Percentiles rank a stretch among this genome's conserved stretches.
Conservation (phyloP, 495 filamentous ascomycete species). For the Ascodesmis nigricans region DNA sequence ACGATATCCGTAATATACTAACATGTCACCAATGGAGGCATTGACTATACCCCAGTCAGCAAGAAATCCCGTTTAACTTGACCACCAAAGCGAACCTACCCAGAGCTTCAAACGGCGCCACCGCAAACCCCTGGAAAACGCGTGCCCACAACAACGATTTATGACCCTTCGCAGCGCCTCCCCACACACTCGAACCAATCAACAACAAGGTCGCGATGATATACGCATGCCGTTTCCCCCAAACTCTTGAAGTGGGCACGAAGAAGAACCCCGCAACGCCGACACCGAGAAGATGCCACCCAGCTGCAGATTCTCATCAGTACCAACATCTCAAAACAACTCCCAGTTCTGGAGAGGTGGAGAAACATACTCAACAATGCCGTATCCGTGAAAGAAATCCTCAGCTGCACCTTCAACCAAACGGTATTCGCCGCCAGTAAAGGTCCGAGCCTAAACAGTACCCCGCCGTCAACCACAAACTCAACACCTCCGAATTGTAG, state of each 20-base stretch:
- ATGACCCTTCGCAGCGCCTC: conserved; percentile 44
- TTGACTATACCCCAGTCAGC: too few relatives aligned
- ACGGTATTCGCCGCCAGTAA: conserved; percentile 75
- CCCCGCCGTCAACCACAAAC: neutral
- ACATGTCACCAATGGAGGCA: conserved; percentile 54
- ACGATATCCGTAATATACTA: conserved; percentile 15
- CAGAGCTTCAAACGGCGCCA: conserved; percentile 54
- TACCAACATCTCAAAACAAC: too few relatives aligned
- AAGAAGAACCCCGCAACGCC: conserved; percentile 61
- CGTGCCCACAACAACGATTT: conserved; percentile 51
- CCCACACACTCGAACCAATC: conserved; percentile 53
- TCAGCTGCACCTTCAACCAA: conserved; percentile 39
- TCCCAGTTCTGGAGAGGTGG: too few relatives aligned
- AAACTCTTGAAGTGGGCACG: conserved; percentile 71
- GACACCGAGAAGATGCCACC: conserved; percentile 68
- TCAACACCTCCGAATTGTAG: neutral
- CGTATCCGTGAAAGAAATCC: conserved; percentile 39
- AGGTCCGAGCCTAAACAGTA: conserved; percentile 36
- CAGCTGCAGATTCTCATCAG: conserved; percentile 17
- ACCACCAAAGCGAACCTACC: too few relatives aligned
- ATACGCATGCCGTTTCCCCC: conserved; percentile 80
- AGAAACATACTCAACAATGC: conserved; percentile 74
- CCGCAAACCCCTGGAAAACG: conserved; percentile 50
- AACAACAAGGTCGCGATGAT: conserved; percentile 56
- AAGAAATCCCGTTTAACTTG: too few relatives aligned